Conservation (phyloP, 352 stramenopile species). For the Phytophthora brassicae region DNA sequence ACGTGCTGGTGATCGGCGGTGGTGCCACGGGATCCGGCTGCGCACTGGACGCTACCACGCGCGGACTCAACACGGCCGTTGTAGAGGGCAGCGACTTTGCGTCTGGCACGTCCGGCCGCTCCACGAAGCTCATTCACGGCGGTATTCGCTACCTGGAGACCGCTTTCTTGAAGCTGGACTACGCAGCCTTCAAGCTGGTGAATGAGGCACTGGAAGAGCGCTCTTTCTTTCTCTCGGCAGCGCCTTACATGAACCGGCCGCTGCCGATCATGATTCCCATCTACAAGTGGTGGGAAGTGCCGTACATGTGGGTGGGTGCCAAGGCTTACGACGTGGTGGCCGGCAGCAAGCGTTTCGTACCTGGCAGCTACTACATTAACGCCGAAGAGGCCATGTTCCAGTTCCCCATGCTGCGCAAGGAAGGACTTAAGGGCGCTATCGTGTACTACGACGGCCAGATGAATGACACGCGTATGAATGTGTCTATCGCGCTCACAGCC, state of each 20-base stretch:
- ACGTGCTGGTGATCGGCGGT: conserved; percentile 93
- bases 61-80: conserved; percentile 92
- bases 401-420: conserved; percentile 93
- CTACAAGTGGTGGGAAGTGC: conserved; percentile 95
- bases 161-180: conserved; percentile 93
- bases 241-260: conserved; percentile 94
- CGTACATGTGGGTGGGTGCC: conserved; percentile 93
- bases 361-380: conserved; percentile 90
- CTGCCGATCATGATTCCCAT: conserved; percentile 96
- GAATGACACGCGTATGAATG: conserved; percentile 95
- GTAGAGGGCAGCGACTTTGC: conserved; percentile 93
- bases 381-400: conserved; percentile 91
- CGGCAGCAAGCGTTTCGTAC: conserved; percentile 86
- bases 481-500: conserved; percentile 94
- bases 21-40: conserved; percentile 92
- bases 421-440: conserved; percentile 91
- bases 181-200: conserved; percentile 89
- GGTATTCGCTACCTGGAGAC: conserved; percentile 95
- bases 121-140: conserved; percentile 96
- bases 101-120: conserved; percentile 90
- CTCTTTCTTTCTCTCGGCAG: conserved; percentile 90
- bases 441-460: conserved; percentile 92
- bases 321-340: conserved; percentile 94
- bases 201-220: conserved; percentile 93
- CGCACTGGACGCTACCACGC: conserved; percentile 89